phyloP scores from a whole-genome alignment of 257 asterid species.

The Nicotiana obtusifolia region DNA sequence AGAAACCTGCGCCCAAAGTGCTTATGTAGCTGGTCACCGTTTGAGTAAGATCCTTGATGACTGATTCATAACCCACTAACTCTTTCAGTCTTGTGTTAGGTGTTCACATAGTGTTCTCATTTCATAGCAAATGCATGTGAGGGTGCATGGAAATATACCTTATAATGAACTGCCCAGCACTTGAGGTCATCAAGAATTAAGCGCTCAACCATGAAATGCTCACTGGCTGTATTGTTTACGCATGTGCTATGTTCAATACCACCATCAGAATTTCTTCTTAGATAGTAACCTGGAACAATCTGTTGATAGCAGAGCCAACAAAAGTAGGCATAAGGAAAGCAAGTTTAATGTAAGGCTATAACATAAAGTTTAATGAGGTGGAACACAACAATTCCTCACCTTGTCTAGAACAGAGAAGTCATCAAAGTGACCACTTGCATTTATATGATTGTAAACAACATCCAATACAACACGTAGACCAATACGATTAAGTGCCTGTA shows the following conservation, averaged over 20 bases:
- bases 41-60: no score
- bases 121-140: not conserved
- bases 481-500: conserved; percentile 73
- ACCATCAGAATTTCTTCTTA: conserved; percentile 83
- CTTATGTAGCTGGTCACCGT: no score
- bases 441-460: conserved; percentile 89
- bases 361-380: conserved; percentile 1
- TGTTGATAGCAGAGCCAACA: conserved; percentile 31
- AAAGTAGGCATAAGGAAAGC: not conserved
- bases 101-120: not conserved
- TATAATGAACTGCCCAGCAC: conserved; percentile 77
- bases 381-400: conserved; percentile 37
- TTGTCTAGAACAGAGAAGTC: conserved; percentile 76
- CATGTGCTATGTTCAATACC: conserved; percentile 82
- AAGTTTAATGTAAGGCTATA: not conserved
- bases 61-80: no score
- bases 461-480: conserved; percentile 88
- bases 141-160: conserved; percentile 37
- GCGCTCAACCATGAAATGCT: conserved; percentile 93
- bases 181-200: conserved; percentile 81
- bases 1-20: no score
- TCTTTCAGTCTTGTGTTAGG: no score
- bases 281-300: conserved; percentile 98
- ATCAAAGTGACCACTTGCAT: conserved; percentile 75
- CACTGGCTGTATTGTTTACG: conserved; percentile 90